Evolutionary conservation across 2,329 filamentous ascomycete species (phyloP), one percentile per base, ranked within the genome.

Genomic region (Trichoderma afroharzianum): DNA sequence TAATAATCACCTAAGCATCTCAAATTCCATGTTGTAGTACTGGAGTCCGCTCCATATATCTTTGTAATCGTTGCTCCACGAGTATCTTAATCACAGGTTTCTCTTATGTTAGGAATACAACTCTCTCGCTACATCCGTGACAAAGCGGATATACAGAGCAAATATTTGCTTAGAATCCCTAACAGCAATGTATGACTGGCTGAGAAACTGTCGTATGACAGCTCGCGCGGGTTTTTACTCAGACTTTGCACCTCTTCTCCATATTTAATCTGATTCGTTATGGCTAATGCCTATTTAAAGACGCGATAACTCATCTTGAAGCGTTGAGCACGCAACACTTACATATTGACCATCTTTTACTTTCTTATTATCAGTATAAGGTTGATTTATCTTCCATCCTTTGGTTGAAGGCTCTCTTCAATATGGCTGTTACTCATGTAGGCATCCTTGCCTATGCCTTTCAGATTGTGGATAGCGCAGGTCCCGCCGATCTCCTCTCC

Each of bases 381-480:
- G 4, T 50, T 50, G 11, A 50, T 1, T 50, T 12, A 6, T 8
- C 43, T 50, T 50, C 43, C 1, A 50, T 11, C 4, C 0, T 21
- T 21, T 50, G 9, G 8, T 21, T 21, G n/a, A 50, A 50, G 21
- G 8, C 15, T 9, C 58, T 61, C 6, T 8, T 14, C 3, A 39
- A 14, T 33, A 77, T 77, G 75, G 33, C 75, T 26, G 64, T 75
- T 24, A 73, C 78, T 30, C 75, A 78, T 6, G 64, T 80, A 70
- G 79, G 78, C n/a, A 55, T 68, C 21, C 76, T 79, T 39, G 58
- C 76, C 68, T 80, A 75, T 64, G 72, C 76, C 58, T 82, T 80
- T 72, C 80, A 82, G 69, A 71, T 76, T 18, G 74, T 82, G 21
- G 80, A 82, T 33, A 72, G 77, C 39, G 39, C 80, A 11, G 80